These are phyloP conservation scores for Pontederia crassipes DNA, from an alignment of 176 grass and related monocot species.

Conservation along the genomic window DNA sequence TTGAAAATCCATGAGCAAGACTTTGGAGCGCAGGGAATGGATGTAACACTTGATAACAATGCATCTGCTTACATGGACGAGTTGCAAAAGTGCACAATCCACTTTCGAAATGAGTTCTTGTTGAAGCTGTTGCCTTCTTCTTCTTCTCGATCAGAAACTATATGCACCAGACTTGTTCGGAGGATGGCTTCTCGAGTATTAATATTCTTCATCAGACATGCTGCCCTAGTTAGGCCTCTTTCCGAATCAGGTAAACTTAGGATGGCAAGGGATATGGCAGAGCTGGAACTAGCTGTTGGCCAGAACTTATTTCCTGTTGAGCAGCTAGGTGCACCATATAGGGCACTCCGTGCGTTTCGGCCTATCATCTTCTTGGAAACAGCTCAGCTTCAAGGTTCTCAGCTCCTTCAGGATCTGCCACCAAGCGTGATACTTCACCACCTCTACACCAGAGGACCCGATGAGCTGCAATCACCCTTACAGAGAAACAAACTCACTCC, in stretches of 20 bases:
- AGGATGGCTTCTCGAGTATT: conserved; percentile 88
- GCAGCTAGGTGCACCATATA: conserved; percentile 82
- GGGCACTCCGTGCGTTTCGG: conserved; percentile 72
- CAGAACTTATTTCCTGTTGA: conserved; percentile 98
- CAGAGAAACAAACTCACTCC: conserved; percentile 78
- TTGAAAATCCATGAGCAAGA: conserved; percentile 87
- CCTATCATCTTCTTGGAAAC: conserved; percentile 89
- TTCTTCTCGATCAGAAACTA: conserved; percentile 69
- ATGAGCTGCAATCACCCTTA: conserved; percentile 80
- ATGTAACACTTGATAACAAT: conserved; percentile 57
- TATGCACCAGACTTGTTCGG: conserved; percentile 81
- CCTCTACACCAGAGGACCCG: conserved; percentile 75
- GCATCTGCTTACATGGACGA: conserved; percentile 96
- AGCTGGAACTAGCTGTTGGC: conserved; percentile 75
- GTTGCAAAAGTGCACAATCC: conserved; percentile 72
- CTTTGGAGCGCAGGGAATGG: conserved; percentile 46
- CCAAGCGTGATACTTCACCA: conserved; percentile 85
- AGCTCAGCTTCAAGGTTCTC: conserved; percentile 63
- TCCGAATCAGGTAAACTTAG: conserved; percentile 92
- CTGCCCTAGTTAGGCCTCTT: conserved; percentile 87
- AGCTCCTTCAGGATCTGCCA: conserved; percentile 64
- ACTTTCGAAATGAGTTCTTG: conserved; percentile 83
- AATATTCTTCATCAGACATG: conserved; percentile 97
- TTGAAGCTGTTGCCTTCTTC: conserved; percentile 84
- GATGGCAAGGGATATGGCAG: conserved; percentile 97